Base-by-base conservation (phyloP, 345 rosid genomes). In the Mercurialis annua region DNA sequence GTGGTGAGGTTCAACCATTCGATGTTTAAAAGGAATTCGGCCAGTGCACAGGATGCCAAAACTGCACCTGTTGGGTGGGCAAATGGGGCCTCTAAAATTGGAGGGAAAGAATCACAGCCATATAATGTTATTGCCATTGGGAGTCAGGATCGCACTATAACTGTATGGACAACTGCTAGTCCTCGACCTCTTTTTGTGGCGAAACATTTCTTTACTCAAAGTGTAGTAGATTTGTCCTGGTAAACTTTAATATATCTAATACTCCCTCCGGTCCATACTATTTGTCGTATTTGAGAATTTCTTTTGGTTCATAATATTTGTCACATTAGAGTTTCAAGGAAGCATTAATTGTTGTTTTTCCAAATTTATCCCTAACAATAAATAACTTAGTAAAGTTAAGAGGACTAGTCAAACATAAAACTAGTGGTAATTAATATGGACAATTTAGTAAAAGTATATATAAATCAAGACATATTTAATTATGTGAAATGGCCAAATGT, bases 161-260 rank as follows among this genome's bases (percentile, higher is more conserved):
- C 99, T 48, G 99, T 95, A 0, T 95, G 99, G 99, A 95, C 99
- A 2, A 95, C 99, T 66, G 99, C 90, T 54, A 88, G 92, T 73
- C 87, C 96, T 23, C 97, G 98, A 56, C 99, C 99, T 47, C 90
- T 95, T 61, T 92, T 95, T 73, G 99, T 95, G 62, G 99, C 98
- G 3, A 95, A 92, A 80, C 99, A 95, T 76, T 95, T 95, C 82
- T 95, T 95, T 61, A 74, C 90, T 70, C 98, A 95, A 76, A 95
- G 99, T 82, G 99, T 95, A 65, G 97, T 95, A 31, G 99, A 95
- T 77, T 86, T 95, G 69, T 90, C 99, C 55, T 95, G 99, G 99
- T 95, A 86, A 40, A 82, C 66, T 49, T 24, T 40, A 11, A 31
- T 38, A 64, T 33, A 67, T 64, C n/a, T n/a, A n/a, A n/a, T n/a